Evolutionary conservation across 202 grass and related monocot genomes (phyloP).

Genomic region (Tripidium arundinaceum): DNA sequence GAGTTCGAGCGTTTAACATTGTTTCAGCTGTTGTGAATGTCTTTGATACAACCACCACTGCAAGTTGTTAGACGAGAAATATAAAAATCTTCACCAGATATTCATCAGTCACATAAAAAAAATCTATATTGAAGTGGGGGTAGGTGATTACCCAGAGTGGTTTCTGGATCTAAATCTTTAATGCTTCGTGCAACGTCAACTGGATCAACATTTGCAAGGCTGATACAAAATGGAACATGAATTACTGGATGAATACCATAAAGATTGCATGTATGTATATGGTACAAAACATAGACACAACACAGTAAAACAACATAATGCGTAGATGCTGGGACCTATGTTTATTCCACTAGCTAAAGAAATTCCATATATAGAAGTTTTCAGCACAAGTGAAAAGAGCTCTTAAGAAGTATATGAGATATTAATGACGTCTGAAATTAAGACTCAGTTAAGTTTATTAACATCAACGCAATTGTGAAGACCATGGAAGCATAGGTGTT

Average conservation of each 20-base stretch:
- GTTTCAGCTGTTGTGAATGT: slow-evolving; percentile 99
- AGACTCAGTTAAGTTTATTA: slow-evolving; percentile 40
- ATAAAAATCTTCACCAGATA: slow-evolving; percentile 24
- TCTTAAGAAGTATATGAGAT: background rate
- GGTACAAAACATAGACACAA: background rate
- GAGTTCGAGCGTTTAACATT: slow-evolving; percentile 97
- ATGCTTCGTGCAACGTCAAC: slow-evolving; percentile 95
- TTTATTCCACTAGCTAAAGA: background rate
- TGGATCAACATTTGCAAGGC: slow-evolving; percentile 99
- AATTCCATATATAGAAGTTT: background rate
- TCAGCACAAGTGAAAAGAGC: background rate
- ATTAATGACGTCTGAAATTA: background rate
- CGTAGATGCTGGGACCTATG: background rate
- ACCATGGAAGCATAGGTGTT: background rate
- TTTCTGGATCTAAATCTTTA: slow-evolving; percentile 91
- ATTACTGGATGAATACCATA: slow-evolving; percentile 20
- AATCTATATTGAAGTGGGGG: background rate
- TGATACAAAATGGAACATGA: slow-evolving; percentile 34
- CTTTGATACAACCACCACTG: slow-evolving; percentile 99
- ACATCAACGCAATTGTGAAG: background rate
- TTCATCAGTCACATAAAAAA: slow-evolving; percentile 18
- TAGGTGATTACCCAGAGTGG: slow-evolving; percentile 72
- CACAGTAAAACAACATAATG: background rate
- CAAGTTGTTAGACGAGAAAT: slow-evolving; percentile 12
- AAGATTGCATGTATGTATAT: background rate